phyloP scores from a whole-genome alignment of 2,329 filamentous ascomycete species.

The Nigrospora oryzae region DNA sequence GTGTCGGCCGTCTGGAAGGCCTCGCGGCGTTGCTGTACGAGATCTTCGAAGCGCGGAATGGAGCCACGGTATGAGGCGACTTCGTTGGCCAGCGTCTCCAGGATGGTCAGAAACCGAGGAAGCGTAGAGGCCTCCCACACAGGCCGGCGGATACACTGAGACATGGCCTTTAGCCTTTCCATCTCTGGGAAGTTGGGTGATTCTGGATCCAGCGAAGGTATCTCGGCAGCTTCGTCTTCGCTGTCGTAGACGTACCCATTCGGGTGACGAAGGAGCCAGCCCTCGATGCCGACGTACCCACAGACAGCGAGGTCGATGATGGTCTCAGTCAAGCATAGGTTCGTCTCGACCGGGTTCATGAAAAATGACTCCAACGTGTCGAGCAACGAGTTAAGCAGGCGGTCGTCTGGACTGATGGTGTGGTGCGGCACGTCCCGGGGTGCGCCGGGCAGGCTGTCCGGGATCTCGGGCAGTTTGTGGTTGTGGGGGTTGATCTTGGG shows the following conservation, averaged over 20 bases:
- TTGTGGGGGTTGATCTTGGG: conserved; percentile 49
- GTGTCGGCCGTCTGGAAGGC: conserved; percentile 54
- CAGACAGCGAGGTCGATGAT: conserved; percentile 78
- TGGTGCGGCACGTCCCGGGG: conserved; percentile 53
- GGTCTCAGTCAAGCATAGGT: conserved; percentile 77
- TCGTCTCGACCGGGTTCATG: conserved; percentile 83
- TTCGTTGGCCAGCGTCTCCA: conserved; percentile 55
- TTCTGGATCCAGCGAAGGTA: conserved; percentile 9
- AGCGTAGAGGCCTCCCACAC: conserved; percentile 41
- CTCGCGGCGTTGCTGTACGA: conserved; percentile 57
- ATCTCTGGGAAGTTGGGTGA: conserved; percentile 23
- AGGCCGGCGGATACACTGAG: conserved; percentile 43
- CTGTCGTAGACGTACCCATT: conserved; percentile 51
- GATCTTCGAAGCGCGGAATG: conserved; percentile 64
- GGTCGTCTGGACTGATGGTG: conserved; percentile 54
- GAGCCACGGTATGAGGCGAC: conserved; percentile 52
- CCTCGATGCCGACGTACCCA: conserved; percentile 75
- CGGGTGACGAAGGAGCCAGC: conserved; percentile 78
- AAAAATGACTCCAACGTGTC: conserved; percentile 75
- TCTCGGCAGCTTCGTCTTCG: conserved; percentile 21
- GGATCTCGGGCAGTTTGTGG: conserved; percentile 45
- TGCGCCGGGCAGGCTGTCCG: conserved; percentile 49
- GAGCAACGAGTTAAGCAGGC: conserved; percentile 55
- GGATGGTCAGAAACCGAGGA: conserved; percentile 45
- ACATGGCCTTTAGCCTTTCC: conserved; percentile 36